These are phyloP conservation scores for Cutaneotrichosporon dermatis DNA, from an alignment of 1,284 basidiomycete genomes.

Conservation along the genomic window DNA sequence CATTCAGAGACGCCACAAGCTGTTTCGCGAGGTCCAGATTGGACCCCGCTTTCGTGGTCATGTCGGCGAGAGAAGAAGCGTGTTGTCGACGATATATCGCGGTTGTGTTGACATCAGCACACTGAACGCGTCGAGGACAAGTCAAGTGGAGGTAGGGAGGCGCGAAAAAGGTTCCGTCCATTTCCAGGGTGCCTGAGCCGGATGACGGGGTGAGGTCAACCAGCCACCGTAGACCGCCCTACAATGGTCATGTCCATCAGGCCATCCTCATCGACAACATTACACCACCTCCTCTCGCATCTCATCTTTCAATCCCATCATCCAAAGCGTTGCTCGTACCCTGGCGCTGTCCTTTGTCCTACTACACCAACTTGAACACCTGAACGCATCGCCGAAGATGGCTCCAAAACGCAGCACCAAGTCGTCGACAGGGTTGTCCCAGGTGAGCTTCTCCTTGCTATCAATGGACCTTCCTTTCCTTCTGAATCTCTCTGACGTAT, in stretches of 20 bases:
- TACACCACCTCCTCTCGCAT: not conserved
- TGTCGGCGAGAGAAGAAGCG: not conserved
- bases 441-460: constrained; percentile 10
- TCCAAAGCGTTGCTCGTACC: too few species aligned
- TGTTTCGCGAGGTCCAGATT: constrained; percentile 18
- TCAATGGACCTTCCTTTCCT: too few species aligned
- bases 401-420: constrained; percentile 22
- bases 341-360: not conserved
- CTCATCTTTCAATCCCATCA: not conserved
- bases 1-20: constrained; percentile 17
- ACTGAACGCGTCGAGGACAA: not conserved
- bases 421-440: constrained; percentile 20
- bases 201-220: constrained; percentile 1
- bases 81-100: not conserved
- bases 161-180: constrained; percentile 1
- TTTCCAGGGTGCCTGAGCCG: not conserved
- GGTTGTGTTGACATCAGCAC: not conserved
- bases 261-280: not conserved
- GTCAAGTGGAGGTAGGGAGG: not conserved
- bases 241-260: constrained; percentile 5
- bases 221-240: constrained; percentile 8
- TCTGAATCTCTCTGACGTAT: too few species aligned
- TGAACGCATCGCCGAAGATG: constrained; percentile 6
- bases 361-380: too few species aligned
- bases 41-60: constrained; percentile 3